Base-by-base conservation (phyloP, 306 rosid species). In the Boehmeria nivea region DNA sequence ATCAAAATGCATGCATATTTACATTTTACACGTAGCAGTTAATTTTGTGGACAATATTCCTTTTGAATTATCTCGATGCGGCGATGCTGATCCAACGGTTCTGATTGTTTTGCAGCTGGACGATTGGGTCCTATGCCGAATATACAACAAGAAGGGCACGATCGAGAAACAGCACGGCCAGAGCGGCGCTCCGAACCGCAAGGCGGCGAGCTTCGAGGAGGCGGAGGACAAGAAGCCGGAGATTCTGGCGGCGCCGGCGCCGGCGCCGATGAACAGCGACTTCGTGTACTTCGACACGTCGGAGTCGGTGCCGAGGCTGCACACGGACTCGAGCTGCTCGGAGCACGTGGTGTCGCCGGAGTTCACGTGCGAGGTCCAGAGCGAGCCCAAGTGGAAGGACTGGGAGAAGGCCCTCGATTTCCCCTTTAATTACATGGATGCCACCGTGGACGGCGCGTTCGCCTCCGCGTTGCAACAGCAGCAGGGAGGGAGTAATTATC, bases 291-390 rank as follows among this genome's bases (percentile, higher is more conserved):
- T 80, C 9, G 94, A 91, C 46, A 48, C 70, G 12, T 82, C 96
- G 8, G 96, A 87, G 51, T 91, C 99, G 0, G 44, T 87, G 17
- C 99, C 93, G 36, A 80, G 83, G 72, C 74, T 81, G 59, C 93
- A 91, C 77, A 79, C 99, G 12, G 99, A 91, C 39, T 87, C 99
- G 27, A 93, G 96, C 76, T 81, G 96, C 43, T 93, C 99, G 64
- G 96, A 87, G 67, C 96, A 87, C 4, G 95, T 85, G 77, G 96
- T 93, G 40, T 93, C 96, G 54, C 91, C 96, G 51, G 96, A 85
- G 75, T 78, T 93, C 47, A 77, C 81, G 0, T 64, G 76, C 72
- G 96, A 93, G 84, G 99, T 93, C 8, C 95, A 93, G 67, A 93
- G 99, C 68, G 84, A 93, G 63, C 89, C 96, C 1, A 93, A 83